Evolutionary conservation across 2,329 filamentous ascomycete species (phyloP).

Genomic region (Sordariomycetes sp.): DNA sequence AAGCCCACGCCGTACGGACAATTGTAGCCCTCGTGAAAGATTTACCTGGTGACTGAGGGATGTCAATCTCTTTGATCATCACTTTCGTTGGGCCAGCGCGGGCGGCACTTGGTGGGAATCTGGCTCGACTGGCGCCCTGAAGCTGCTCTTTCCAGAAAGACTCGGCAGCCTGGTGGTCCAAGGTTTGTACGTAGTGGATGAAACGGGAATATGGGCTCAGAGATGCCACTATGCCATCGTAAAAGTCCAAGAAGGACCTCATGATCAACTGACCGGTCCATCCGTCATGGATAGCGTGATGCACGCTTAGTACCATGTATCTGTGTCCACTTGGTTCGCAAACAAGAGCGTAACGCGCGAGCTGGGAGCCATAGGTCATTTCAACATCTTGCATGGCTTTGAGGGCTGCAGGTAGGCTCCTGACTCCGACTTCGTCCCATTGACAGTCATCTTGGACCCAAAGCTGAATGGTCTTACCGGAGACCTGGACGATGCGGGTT

Average conservation of each 20-base stretch:
- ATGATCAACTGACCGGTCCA: conserved; percentile 9
- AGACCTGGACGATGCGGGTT: conserved; percentile 8
- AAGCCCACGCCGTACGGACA: conserved; percentile 4
- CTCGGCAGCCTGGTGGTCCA: conserved; percentile 2
- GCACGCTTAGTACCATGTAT: conserved; percentile 13
- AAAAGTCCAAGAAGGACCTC: background rate
- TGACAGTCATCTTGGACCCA: conserved; percentile 4
- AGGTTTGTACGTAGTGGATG: conserved; percentile 3
- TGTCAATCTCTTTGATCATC: too few species aligned
- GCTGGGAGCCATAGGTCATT: conserved; percentile 1
- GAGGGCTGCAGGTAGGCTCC: background rate
- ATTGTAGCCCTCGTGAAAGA: conserved; percentile 10
- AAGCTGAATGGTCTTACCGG: too few species aligned
- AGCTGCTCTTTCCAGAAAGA: conserved; percentile 8
- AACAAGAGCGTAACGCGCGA: background rate
- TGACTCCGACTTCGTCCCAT: background rate
- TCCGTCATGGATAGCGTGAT: conserved; percentile 17
- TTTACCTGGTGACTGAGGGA: too few species aligned
- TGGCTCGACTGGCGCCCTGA: conserved; percentile 1
- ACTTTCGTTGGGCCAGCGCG: too few species aligned
- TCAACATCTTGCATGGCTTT: background rate
- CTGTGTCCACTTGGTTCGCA: background rate
- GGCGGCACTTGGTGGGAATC: background rate
- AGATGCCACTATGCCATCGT: background rate
- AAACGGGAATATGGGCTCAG: conserved; percentile 19